Conservation (phyloP, 805 yeast genomes). For the Grigorovia yakushimaensis region DNA sequence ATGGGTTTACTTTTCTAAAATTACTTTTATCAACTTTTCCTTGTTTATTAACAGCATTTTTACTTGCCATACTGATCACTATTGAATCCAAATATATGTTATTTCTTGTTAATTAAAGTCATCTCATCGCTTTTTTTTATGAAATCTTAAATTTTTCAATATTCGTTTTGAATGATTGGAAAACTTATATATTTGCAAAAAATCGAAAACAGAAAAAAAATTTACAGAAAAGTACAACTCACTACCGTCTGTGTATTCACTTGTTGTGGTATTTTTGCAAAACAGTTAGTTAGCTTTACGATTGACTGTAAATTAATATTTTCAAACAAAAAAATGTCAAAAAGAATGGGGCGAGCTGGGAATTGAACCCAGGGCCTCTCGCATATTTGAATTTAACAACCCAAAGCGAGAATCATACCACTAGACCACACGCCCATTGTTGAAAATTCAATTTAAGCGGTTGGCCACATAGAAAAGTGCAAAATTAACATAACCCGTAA, state of each 20-base stretch:
- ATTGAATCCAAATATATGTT: background rate
- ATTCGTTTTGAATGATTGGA: background rate
- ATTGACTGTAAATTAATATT: too few species aligned
- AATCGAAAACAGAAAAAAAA: too few species aligned
- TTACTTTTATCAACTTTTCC: background rate
- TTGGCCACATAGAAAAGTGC: too few species aligned
- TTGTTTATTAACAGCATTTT: background rate
- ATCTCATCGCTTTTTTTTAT: background rate
- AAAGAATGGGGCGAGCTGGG: constrained; percentile 37
- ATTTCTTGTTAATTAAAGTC: background rate
- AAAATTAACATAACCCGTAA: too few species aligned
- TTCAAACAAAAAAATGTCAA: too few species aligned
- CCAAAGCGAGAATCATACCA: constrained; percentile 50
- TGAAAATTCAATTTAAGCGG: too few species aligned
- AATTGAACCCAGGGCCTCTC: constrained; percentile 58
- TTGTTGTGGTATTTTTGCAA: too few species aligned
- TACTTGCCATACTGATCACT: background rate
- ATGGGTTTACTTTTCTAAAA: background rate
- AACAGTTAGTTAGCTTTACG: too few species aligned
- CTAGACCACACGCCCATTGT: constrained; percentile 38
- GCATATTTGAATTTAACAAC: constrained; percentile 30
- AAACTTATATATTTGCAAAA: too few species aligned
- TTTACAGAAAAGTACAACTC: background rate
- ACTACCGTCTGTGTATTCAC: background rate
- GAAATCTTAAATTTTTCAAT: background rate